Base-by-base conservation (phyloP, 1,139 yeast genomes). In the Suhomyces maxii region DNA sequence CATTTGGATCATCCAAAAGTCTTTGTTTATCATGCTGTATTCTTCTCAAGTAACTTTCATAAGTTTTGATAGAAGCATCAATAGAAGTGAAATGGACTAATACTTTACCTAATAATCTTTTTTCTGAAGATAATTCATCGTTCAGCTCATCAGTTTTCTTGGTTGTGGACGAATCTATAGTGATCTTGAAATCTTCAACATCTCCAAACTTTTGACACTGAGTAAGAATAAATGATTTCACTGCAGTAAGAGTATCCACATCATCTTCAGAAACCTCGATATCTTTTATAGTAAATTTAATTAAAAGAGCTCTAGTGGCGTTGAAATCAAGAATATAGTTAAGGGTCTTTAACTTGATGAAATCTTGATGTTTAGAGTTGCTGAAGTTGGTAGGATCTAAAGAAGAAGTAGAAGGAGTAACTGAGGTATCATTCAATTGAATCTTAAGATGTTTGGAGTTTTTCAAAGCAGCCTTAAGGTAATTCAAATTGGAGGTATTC, bases 271-370 rank as follows among this genome's bases (percentile, higher is more conserved):
- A 25, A 14, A 30, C 35, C 8, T 31, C 37, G 8, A 41, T 37
- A 34, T 42, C 41, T 45, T 39, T 42, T 11, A 53, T 40, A 33
- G 49, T 31, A 43, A 65, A 56, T 28, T 53, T 54, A 32, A 71
- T 46, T 34, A 53, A 38, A 14, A 73, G 47, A 43, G 71, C 35
- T 41, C 80, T 60, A 3, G 79, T 72, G 23, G 79, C 80, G 42
- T 64, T 61, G 44, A 60, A 63, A 36, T 75, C 79, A 42, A 67
- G 53, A 28, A 75, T 72, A 54, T 72, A 74, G 49, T 72, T 73
- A 45, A 73, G 61, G 8, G 78, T 73, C 49, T 73, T 74, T 50
- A 70, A 59, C 49, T 73, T 74, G 48, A 75, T 67, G 45, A 55
- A 70, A 49, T 73, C 78, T 50, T 65, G 76, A 35, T 57, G 58